phyloP scores from a whole-genome alignment of 495 filamentous ascomycete species.

The Penicillium arizonense region DNA sequence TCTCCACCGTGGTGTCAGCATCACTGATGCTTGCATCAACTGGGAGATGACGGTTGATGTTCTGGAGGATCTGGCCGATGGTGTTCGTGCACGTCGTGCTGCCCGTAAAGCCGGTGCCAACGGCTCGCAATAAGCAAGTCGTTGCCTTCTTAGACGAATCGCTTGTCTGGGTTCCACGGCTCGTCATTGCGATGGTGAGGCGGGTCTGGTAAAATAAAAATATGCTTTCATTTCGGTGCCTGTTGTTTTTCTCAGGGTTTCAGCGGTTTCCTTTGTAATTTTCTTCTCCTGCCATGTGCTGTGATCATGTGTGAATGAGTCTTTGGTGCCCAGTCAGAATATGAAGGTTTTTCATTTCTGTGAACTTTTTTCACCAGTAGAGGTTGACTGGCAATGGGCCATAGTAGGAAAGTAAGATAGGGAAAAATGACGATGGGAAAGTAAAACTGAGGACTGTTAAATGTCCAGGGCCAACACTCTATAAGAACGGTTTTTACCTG shows the following conservation, averaged over 20 bases:
- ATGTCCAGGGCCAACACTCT: no score
- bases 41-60: slow-evolving; percentile 87
- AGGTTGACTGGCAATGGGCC: not conserved
- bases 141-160: not conserved
- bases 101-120: slow-evolving; percentile 33
- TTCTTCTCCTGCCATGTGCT: slow-evolving; percentile 1
- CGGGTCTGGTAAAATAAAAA: slow-evolving; percentile 7
- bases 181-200: not conserved
- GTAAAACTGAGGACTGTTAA: no score
- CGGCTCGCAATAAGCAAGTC: slow-evolving; percentile 23
- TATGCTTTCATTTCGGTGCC: slow-evolving; percentile 17
- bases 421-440: not conserved
- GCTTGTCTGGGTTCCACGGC: slow-evolving; percentile 2
- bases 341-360: slow-evolving; percentile 1
- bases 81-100: slow-evolving; percentile 71
- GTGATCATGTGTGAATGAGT: slow-evolving; percentile 7
- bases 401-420: not conserved
- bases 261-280: slow-evolving; percentile 10
- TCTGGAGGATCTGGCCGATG: slow-evolving; percentile 81
- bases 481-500: not conserved
- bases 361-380: not conserved
- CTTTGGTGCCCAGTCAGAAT: slow-evolving; percentile 5
- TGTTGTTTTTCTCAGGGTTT: slow-evolving; percentile 9
- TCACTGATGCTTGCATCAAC: slow-evolving; percentile 96
- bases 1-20: slow-evolving; percentile 89